A percentile compares a stretch with the other conserved stretches of the same genome.
These are phyloP conservation scores for Mycena citricolor DNA, from an alignment of 1,284 basidiomycete genomes.

Conservation along the genomic window DNA sequence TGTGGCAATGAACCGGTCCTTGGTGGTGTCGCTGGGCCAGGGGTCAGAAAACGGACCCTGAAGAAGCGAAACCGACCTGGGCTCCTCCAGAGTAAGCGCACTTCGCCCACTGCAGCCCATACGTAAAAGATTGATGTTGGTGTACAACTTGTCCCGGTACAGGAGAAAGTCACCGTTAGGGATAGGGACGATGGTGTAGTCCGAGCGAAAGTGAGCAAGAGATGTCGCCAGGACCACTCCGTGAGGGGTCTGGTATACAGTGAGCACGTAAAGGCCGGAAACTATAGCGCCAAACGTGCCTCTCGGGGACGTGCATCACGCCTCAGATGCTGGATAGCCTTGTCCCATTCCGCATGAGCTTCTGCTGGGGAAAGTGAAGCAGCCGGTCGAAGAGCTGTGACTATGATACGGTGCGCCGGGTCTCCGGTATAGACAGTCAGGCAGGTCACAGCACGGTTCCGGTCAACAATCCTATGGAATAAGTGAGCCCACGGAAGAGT, in stretches of 20 bases:
- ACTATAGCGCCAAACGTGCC: constrained; percentile 28
- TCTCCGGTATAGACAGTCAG: constrained; percentile 76
- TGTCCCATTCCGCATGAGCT: constrained; percentile 57
- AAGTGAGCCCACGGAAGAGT: neutral
- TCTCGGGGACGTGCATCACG: constrained; percentile 69
- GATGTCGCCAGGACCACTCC: constrained; percentile 79
- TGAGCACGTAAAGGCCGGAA: neutral
- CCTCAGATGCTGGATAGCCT: constrained; percentile 56
- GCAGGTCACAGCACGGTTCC: constrained; percentile 56
- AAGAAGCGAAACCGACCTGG: constrained; percentile 48
- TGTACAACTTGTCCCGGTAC: constrained; percentile 63
- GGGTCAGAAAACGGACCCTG: constrained; percentile 11
- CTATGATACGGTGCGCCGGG: constrained; percentile 62
- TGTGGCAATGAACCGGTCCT: constrained; percentile 70
- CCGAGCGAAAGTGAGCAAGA: constrained; percentile 78
- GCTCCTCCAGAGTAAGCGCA: constrained; percentile 73
- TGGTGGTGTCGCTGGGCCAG: constrained; percentile 64
- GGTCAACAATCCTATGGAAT: constrained; percentile 72
- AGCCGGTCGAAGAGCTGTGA: constrained; percentile 53
- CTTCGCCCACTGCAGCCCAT: constrained; percentile 77
- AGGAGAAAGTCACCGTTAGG: constrained; percentile 66
- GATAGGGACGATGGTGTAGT: constrained; percentile 77
- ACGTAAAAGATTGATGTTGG: constrained; percentile 75
- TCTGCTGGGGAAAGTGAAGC: constrained; percentile 41
- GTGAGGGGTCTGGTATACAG: constrained; percentile 54